Base-by-base conservation (phyloP, 2,329 filamentous ascomycete species). In the Uncinocarpus reesii region DNA sequence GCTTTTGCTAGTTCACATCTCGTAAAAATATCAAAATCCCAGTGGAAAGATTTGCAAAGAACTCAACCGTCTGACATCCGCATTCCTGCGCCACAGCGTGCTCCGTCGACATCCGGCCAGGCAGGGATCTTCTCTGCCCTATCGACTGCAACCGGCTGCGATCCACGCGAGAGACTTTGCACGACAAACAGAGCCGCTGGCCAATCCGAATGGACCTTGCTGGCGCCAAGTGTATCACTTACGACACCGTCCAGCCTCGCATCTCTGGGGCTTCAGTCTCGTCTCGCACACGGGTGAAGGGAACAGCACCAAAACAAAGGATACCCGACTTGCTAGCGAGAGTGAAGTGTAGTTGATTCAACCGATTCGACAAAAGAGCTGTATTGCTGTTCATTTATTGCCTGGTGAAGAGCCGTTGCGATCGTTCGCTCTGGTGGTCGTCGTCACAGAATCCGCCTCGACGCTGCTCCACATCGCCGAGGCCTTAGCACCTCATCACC, bases 221-320 rank as follows among this genome's bases (percentile, higher is more conserved):
- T 15, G 24, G n/a, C 36, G 45, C 45, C 45, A 47, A 47, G 45
- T 24, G 35, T 46, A 37, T 43, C 43, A 46, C 43, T 46, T 46
- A 46, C 43, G 43, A 46, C 32, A 29, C 16, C 11, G 11, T 24
- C 42, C 15, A 35, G 28, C 42, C 28, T 24, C 11, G 2, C 10
- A 7, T n/a, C 15, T 29, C 31, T 15, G 16, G 8, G 31, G 31
- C 13, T 34, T 34, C 31, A 34, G 10, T 11, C 13, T n/a, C n/a
- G n/a, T n/a, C n/a, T n/a, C n/a, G n/a, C n/a, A n/a, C n/a, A n/a
- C n/a, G n/a, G n/a, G n/a, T n/a, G n/a, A n/a, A n/a, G n/a, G n/a
- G n/a, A n/a, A n/a, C n/a, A n/a, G n/a, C n/a, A n/a, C n/a, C n/a
- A n/a, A n/a, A n/a, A n/a, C n/a, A n/a, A n/a, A n/a, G n/a, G n/a